These are phyloP conservation scores for Scedosporium minutisporum DNA, from an alignment of 2,329 filamentous ascomycete genomes.

Conservation along the genomic window DNA sequence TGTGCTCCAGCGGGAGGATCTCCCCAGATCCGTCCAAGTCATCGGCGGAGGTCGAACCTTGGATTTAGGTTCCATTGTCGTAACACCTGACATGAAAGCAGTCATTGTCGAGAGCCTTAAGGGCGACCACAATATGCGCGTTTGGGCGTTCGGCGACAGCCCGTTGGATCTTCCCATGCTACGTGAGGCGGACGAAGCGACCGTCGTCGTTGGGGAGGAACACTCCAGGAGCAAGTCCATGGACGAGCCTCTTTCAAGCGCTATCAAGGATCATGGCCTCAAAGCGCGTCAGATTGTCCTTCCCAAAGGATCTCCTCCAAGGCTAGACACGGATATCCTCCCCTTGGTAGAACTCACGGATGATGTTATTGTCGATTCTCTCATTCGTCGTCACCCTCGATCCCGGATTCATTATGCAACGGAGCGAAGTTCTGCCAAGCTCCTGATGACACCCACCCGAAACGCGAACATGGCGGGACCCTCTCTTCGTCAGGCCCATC, in stretches of 20 bases:
- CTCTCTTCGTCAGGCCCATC: slow-evolving; percentile 37
- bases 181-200: slow-evolving; percentile 36
- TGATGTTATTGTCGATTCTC: neutral
- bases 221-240: slow-evolving; percentile 38
- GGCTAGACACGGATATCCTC: slow-evolving; percentile 31
- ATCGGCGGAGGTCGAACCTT: neutral
- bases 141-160: slow-evolving; percentile 53
- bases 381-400: slow-evolving; percentile 9
- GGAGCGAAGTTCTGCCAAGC: slow-evolving; percentile 29
- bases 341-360: slow-evolving; percentile 26
- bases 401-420: slow-evolving; percentile 31
- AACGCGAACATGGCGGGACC: slow-evolving; percentile 36
- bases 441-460: slow-evolving; percentile 45
- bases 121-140: slow-evolving; percentile 26
- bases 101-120: slow-evolving; percentile 7
- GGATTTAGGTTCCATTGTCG: neutral
- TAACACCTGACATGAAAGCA: neutral
- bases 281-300: slow-evolving; percentile 36
- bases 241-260: slow-evolving; percentile 31
- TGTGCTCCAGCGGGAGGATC: neutral
- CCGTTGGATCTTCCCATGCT: slow-evolving; percentile 50
- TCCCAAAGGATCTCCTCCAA: slow-evolving; percentile 25
- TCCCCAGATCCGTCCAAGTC: neutral
- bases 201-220: slow-evolving; percentile 45
- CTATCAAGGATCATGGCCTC: slow-evolving; percentile 20